These are phyloP conservation scores for Pelargonium myrrhifolium DNA, from an alignment of 441 rosid genomes.

Conservation along the genomic window DNA sequence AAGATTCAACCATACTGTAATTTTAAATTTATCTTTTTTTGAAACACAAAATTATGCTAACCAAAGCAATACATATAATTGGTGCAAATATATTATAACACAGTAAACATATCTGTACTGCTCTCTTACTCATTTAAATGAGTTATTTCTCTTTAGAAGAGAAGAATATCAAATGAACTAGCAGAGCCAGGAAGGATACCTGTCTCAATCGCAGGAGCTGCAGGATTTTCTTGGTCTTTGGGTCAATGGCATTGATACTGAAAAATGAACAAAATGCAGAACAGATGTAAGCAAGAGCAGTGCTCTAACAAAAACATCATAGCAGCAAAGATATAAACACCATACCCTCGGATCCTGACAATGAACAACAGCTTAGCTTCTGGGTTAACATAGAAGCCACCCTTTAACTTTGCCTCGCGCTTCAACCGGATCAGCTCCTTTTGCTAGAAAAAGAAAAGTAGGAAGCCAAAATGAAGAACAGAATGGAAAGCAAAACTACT, in stretches of 20 bases:
- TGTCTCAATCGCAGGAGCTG: conserved; percentile 68
- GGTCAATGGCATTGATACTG: conserved; percentile 82
- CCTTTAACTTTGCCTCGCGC: conserved; percentile 72
- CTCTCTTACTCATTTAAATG: not conserved
- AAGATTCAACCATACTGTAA: not conserved
- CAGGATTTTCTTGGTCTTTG: conserved; percentile 61
- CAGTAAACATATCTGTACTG: not conserved
- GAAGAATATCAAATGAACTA: not conserved
- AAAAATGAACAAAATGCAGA: not conserved
- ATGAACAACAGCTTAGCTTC: conserved; percentile 79
- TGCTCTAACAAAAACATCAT: not conserved
- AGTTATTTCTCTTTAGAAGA: too few relatives aligned
- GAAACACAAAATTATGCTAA: not conserved
- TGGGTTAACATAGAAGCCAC: conserved; percentile 75
- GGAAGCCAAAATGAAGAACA: not conserved
- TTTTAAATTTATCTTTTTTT: not conserved
- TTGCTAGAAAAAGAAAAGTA: conserved; percentile 23
- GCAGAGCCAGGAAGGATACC: conserved; percentile 26
- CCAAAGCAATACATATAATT: not conserved
- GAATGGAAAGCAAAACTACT: not conserved
- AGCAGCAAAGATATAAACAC: not conserved
- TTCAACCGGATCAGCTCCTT: conserved; percentile 51
- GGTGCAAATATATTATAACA: not conserved
- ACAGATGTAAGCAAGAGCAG: not conserved
- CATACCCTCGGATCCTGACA: conserved; percentile 71